These are phyloP conservation scores for Lodderomyces pseudojiufengensis DNA, from an alignment of 1,139 yeast species.

Conservation along the genomic window DNA sequence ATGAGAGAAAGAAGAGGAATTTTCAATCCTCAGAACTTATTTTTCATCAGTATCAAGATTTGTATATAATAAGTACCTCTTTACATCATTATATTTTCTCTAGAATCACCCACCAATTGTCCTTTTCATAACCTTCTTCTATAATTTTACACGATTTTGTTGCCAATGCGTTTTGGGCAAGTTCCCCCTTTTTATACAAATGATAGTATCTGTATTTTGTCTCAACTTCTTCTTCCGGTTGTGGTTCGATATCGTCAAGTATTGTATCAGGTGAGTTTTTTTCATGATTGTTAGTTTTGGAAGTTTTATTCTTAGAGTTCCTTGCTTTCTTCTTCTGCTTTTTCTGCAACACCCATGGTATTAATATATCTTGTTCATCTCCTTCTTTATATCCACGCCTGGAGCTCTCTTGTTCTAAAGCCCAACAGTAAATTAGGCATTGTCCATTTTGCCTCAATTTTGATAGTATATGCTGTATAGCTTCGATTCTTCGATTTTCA, in stretches of 20 bases:
- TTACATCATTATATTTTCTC: conserved; percentile 19
- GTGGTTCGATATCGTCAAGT: conserved; percentile 12
- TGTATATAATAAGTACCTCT: no score
- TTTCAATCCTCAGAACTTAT: no score
- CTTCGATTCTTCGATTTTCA: conserved; percentile 68
- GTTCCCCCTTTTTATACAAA: conserved; percentile 77
- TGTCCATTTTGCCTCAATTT: conserved; percentile 59
- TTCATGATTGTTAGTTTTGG: no score
- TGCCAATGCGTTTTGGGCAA: conserved; percentile 57
- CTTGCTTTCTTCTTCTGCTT: conserved; percentile 29
- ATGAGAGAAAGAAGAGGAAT: no score
- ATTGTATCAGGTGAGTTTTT: neutral
- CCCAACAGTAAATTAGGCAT: conserved; percentile 91
- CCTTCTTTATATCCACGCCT: conserved; percentile 87
- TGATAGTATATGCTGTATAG: conserved; percentile 63
- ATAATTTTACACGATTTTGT: conserved; percentile 68
- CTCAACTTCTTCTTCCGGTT: conserved; percentile 25
- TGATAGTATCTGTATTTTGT: conserved; percentile 87
- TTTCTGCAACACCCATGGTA: conserved; percentile 84
- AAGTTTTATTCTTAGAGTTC: conserved; percentile 14
- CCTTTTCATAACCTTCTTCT: conserved; percentile 81
- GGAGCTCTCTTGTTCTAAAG: conserved; percentile 83
- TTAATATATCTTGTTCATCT: conserved; percentile 88
- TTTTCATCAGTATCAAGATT: no score
- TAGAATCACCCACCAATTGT: conserved; percentile 80